These are phyloP conservation scores for Tricholoma hemisulphureum DNA, from an alignment of 768 basidiomycete genomes.

Conservation along the genomic window DNA sequence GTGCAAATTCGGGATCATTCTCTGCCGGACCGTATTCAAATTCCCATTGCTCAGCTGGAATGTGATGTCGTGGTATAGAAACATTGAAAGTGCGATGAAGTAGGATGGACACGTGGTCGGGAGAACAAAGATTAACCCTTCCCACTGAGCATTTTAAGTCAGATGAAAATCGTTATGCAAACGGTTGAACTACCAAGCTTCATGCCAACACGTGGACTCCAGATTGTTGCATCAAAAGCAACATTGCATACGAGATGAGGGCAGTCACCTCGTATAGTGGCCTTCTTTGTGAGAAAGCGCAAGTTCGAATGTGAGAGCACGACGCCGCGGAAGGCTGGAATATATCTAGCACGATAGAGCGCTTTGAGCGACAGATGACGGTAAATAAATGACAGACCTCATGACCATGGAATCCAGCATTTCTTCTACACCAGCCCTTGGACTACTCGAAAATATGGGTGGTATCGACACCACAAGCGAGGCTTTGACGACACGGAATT, in stretches of 20 bases:
- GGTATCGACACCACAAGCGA: constrained; percentile 72
- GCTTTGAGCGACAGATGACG: background rate
- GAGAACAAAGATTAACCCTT: constrained; percentile 85
- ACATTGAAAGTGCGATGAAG: constrained; percentile 92
- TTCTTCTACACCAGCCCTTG: constrained; percentile 77
- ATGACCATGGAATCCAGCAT: constrained; percentile 94
- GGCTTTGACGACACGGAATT: constrained; percentile 66
- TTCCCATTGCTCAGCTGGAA: constrained; percentile 74
- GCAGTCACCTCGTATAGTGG: constrained; percentile 74
- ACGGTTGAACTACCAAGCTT: constrained; percentile 59
- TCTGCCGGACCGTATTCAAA: constrained; percentile 86
- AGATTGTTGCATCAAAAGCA: constrained; percentile 80
- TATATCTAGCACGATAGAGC: constrained; percentile 56
- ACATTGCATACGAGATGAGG: constrained; percentile 79
- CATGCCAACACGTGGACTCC: constrained; percentile 85
- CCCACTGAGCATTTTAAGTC: constrained; percentile 52
- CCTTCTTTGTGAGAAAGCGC: constrained; percentile 60
- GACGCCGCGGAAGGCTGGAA: constrained; percentile 83
- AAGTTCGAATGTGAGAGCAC: constrained; percentile 84
- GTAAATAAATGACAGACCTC: constrained; percentile 56
- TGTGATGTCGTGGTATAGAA: constrained; percentile 90
- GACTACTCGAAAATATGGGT: constrained; percentile 74
- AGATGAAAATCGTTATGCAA: background rate
- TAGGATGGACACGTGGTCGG: constrained; percentile 89
- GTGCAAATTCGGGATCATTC: constrained; percentile 72